Base-by-base conservation (phyloP, 805 yeast species). In the Suhomyces emberorum region DNA sequence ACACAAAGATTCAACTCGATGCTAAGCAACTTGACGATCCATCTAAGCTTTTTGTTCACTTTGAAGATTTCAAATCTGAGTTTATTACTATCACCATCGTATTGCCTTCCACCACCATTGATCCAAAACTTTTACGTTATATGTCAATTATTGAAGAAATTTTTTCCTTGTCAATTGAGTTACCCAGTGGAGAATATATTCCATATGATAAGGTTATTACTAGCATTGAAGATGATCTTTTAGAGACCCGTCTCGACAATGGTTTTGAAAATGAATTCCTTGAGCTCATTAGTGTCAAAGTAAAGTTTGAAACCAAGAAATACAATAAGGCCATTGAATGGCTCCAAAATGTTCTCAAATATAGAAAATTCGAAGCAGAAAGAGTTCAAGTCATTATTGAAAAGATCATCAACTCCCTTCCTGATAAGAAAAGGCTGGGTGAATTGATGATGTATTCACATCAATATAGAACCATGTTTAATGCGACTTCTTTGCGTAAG, bases 171-270 rank as follows among this genome's bases (percentile, higher is more conserved):
- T 93, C 97, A 2, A 69, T 91, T 61, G 64, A 65, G 30, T 63
- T 74, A 8, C 82, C 77, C 1, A 74, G 77, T 49, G 91, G 88
- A 2, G 53, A 70, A 3, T 55, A 69, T 11, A 63, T 81, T 15
- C 75, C 85, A 1, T 85, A 73, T 52, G 95, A 88, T 38, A 74
- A 80, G 30, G 96, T 88, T n/a, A 81, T 88, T 6, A 68, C 82
- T 14, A 70, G 74, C 18, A 57, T 88, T 28, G 84, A 87, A 51
- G 71, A 78, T 20, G 97, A 89, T 46, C 77, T 93, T 6, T 65
- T 89, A 16, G 77, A 74, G 22, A 70, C 76, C 30, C 63, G 65
- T 10, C 65, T 87, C 16, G 70, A 74, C 21, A 70, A 71, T 28
- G 81, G 88, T 2, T 72, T 76, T 41, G 73, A 74, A 20, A 74